A percentile compares a stretch with the other conserved stretches of the same genome.
Evolutionary conservation across 768 basidiomycete species (phyloP).

Genomic region (Pisolithus marmoratus): DNA sequence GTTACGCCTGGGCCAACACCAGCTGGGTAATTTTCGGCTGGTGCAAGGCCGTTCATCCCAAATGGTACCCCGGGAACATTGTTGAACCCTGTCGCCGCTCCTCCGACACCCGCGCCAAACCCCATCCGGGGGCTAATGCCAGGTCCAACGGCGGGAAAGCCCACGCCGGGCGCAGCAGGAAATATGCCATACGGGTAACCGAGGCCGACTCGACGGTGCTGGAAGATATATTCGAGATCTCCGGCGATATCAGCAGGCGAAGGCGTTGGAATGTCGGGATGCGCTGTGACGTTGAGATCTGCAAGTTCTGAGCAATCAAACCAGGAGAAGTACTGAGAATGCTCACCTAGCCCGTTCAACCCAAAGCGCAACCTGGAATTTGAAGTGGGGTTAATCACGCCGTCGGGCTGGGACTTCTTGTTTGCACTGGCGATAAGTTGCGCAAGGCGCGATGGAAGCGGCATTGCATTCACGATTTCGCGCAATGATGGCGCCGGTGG

Average conservation of each 20-base stretch:
- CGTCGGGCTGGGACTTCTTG: conserved; percentile 19
- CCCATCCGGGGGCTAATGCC: conserved; percentile 22
- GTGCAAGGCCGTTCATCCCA: conserved; percentile 17
- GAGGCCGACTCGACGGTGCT: conserved; percentile 26
- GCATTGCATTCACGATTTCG: conserved; percentile 58
- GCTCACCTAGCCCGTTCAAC: conserved; percentile 14
- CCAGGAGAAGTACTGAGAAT: neutral
- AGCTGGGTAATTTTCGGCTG: conserved; percentile 12
- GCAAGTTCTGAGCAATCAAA: conserved; percentile 28
- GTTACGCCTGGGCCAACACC: conserved; percentile 10
- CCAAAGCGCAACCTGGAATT: conserved; percentile 11
- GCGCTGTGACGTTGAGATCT: conserved; percentile 34
- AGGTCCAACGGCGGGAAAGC: conserved; percentile 8
- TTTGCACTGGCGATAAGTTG: conserved; percentile 15
- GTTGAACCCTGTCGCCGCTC: conserved; percentile 12
- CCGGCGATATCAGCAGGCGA: conserved; percentile 41
- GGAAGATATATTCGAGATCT: conserved; percentile 52
- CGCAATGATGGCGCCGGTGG: conserved; percentile 57
- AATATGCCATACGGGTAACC: conserved; percentile 1
- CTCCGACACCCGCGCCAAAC: conserved; percentile 18
- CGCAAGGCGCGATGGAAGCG: conserved; percentile 33
- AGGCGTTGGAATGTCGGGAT: conserved; percentile 34
- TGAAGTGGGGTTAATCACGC: conserved; percentile 23
- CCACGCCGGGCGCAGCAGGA: neutral
- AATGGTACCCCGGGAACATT: conserved; percentile 9